Base-by-base conservation (phyloP, 2,329 filamentous ascomycete genomes). In the Alternaria infectoria region DNA sequence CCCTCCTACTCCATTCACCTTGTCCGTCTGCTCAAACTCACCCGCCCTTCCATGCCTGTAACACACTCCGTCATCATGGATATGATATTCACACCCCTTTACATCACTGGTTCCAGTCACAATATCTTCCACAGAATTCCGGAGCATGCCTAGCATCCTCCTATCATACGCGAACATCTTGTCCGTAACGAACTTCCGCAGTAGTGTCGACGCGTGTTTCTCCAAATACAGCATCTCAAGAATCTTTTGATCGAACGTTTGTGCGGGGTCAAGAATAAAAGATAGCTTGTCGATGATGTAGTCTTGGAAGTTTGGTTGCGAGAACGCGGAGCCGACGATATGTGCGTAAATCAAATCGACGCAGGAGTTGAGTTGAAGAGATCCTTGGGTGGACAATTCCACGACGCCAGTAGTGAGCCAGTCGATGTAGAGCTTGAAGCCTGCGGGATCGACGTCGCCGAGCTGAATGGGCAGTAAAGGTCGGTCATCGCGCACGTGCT, bases 291-390 rank as follows among this genome's bases (percentile, higher is more conserved):
- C 67, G 23, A 69, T 64, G 13, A 69, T 49, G 43, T 64, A 57
- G 40, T 69, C 67, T 25, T 69, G 67, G 19, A 69, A 67, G 3
- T 64, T 21, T 10, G 60, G 46, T 15, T 69, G 63, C 13, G 45
- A 23, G 13, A 71, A 66, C 2, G 30, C 55, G 1, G 62, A 56
- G 1, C 70, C 70, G 5, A 67, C 47, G 4, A 69, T 67, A 17
- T 73, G 70, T 3, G 70, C 69, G 25, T 67, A 67, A 2, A 73
- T 59, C 1, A 71, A 40, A 21, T 66, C 66, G 10, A 69, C 47
- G 6, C 65, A 67, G 5, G 69, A 61, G 12, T 49, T 4, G 17
- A 71, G 43, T 0, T 49, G 40, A 2, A 68, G 45, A 0, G 28
- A 17, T 5, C 15, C 5, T 4, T 30, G 25, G 11, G 7, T n/a